phyloP scores from a whole-genome alignment of 805 yeast species.

The Zygosaccharomyces pseudorouxii region DNA sequence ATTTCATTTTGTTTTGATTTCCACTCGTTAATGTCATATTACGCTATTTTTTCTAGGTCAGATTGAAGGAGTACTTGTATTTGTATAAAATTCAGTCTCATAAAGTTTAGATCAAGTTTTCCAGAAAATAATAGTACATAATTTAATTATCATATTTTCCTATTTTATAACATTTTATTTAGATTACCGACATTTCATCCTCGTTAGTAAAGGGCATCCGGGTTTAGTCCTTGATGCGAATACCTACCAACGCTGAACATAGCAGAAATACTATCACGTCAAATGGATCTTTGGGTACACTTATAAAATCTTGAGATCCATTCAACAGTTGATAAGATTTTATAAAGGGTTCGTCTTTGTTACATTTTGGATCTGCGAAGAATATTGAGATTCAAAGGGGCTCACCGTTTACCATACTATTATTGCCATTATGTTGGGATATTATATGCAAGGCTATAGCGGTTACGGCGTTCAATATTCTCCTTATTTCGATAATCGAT shows the following conservation, averaged over 20 bases:
- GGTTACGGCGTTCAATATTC: conserved; percentile 88
- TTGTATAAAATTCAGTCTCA: background rate
- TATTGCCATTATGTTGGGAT: conserved; percentile 53
- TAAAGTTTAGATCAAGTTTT: background rate
- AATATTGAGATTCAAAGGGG: background rate
- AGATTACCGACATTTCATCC: background rate
- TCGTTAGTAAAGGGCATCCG: background rate
- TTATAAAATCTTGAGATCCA: background rate
- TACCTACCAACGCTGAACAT: background rate
- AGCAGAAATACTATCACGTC: background rate
- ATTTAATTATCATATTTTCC: background rate
- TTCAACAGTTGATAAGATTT: background rate
- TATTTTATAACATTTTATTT: background rate
- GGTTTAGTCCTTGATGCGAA: background rate
- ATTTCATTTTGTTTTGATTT: background rate
- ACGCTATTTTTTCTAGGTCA: background rate
- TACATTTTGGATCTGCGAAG: background rate
- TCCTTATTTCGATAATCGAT: conserved; percentile 82
- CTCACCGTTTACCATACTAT: background rate
- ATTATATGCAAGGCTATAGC: conserved; percentile 71
- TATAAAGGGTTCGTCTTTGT: background rate
- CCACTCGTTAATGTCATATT: background rate
- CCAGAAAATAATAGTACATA: background rate
- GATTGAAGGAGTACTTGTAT: background rate
- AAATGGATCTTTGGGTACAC: background rate